A percentile compares a stretch with the other conserved stretches of the same genome.
Evolutionary conservation across 495 filamentous ascomycete genomes (phyloP).

Genomic region (Terfezia claveryi): DNA sequence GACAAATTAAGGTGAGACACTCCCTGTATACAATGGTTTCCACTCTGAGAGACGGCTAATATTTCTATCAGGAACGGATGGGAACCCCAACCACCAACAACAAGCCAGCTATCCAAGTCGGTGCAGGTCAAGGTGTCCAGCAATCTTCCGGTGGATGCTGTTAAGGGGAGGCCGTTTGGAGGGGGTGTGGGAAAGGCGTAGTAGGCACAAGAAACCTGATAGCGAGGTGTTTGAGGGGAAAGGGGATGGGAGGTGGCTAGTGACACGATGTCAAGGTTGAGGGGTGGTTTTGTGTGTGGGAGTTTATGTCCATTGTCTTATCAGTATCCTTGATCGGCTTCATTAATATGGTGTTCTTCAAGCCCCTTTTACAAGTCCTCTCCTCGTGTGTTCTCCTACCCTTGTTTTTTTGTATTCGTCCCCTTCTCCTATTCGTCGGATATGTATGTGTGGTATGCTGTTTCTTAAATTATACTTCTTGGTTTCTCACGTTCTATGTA

Average conservation of each 20-base stretch:
- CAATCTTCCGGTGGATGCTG: slow-evolving; percentile 87
- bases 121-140: slow-evolving; percentile 81
- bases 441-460: no score
- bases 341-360: background rate
- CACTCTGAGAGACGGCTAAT: background rate
- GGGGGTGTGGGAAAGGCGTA: background rate
- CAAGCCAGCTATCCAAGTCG: slow-evolving; percentile 92
- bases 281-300: background rate
- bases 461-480: no score
- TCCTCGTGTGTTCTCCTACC: background rate
- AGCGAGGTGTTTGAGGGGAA: background rate
- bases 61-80: slow-evolving; percentile 52
- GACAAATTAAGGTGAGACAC: slow-evolving; percentile 58
- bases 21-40: no score
- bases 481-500: no score
- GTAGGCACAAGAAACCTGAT: background rate
- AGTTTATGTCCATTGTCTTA: background rate
- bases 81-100: slow-evolving; percentile 86
- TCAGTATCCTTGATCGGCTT: background rate
- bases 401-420: background rate
- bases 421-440: no score
- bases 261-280: background rate
- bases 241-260: background rate
- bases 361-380: background rate
- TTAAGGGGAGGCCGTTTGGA: slow-evolving; percentile 29